A percentile compares a stretch with the other conserved stretches of the same genome.
Conservation (phyloP, 352 stramenopile species). For the Phytophthora capsici region DNA sequence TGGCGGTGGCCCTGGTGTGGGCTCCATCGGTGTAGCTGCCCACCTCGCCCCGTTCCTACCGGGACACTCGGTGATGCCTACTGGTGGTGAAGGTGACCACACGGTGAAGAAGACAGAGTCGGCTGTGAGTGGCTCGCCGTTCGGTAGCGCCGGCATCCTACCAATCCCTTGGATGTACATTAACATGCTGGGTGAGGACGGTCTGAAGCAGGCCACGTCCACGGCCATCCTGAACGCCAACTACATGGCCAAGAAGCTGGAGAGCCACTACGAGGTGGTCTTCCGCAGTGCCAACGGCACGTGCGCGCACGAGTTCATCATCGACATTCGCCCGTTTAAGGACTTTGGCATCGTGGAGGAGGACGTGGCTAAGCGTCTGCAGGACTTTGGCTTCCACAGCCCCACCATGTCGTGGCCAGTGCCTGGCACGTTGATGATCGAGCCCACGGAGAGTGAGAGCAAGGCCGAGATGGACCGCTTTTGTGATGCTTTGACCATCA, state of each 20-base stretch:
- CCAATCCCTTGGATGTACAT: slow-evolving; percentile 99
- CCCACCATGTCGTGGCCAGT: slow-evolving; percentile 99
- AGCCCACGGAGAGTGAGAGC: slow-evolving; percentile 99
- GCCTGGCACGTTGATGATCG: slow-evolving; percentile 98
- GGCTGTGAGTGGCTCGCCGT: slow-evolving; percentile 95
- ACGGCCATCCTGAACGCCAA: slow-evolving; percentile 99
- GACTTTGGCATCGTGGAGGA: slow-evolving; percentile 95
- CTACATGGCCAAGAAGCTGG: slow-evolving; percentile 98
- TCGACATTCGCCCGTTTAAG: slow-evolving; percentile 98
- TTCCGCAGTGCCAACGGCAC: slow-evolving; percentile 97
- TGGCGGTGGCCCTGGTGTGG: slow-evolving; percentile 95
- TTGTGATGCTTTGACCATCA: slow-evolving; percentile 95
- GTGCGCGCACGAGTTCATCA: slow-evolving; percentile 99
- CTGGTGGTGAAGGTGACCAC: slow-evolving; percentile 79
- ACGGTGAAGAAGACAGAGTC: slow-evolving; percentile 79
- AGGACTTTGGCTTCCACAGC: slow-evolving; percentile 99
- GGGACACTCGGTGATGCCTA: slow-evolving; percentile 91
- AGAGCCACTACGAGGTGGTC: slow-evolving; percentile 95
- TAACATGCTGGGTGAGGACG: slow-evolving; percentile 97
- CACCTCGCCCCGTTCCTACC: slow-evolving; percentile 97
- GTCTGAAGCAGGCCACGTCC: slow-evolving; percentile 93
- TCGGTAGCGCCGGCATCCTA: slow-evolving; percentile 97
- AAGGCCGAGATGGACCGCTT: slow-evolving; percentile 98
- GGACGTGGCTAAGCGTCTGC: slow-evolving; percentile 98
- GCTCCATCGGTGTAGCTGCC: slow-evolving; percentile 91